These are phyloP conservation scores for Apiospora malaysiana DNA, from an alignment of 2,329 filamentous ascomycete species.

Conservation along the genomic window DNA sequence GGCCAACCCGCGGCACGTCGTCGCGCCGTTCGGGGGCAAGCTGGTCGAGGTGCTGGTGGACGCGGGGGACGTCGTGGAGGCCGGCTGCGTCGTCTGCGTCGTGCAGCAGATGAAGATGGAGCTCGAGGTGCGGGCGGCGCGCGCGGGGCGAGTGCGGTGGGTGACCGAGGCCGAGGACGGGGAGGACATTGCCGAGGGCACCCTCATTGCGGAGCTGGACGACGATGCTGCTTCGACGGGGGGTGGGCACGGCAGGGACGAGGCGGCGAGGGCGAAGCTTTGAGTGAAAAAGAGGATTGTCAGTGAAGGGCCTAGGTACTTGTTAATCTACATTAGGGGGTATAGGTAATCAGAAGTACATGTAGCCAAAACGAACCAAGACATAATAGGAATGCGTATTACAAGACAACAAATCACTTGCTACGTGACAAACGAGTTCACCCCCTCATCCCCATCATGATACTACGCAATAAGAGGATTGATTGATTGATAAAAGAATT, in stretches of 20 bases:
- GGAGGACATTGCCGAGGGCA: slow-evolving; percentile 62
- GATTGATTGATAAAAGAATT: too few relatives aligned
- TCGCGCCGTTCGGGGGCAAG: slow-evolving; percentile 63
- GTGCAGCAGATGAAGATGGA: slow-evolving; percentile 75
- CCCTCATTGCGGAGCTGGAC: slow-evolving; percentile 43
- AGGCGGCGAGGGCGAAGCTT: background rate
- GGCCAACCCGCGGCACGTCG: slow-evolving; percentile 55
- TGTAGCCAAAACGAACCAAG: too few relatives aligned
- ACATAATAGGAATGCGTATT: too few relatives aligned
- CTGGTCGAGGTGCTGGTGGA: slow-evolving; percentile 64
- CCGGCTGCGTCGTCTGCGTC: slow-evolving; percentile 61
- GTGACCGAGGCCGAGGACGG: slow-evolving; percentile 58
- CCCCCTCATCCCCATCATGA: background rate
- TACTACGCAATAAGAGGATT: too few relatives aligned
- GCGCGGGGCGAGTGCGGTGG: slow-evolving; percentile 55
- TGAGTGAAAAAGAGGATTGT: background rate
- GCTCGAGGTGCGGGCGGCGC: slow-evolving; percentile 61
- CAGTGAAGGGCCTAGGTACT: too few relatives aligned
- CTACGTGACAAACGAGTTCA: too few relatives aligned
- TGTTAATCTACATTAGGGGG: too few relatives aligned
- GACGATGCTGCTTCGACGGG: background rate
- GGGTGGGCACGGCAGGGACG: too few relatives aligned
- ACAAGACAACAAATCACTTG: too few relatives aligned
- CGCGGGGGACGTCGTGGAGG: slow-evolving; percentile 52
- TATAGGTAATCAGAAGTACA: too few relatives aligned